A percentile compares a stretch with the other conserved stretches of the same genome.
These are phyloP conservation scores for Populus euphratica DNA, from an alignment of 345 rosid species.

Conservation along the genomic window DNA sequence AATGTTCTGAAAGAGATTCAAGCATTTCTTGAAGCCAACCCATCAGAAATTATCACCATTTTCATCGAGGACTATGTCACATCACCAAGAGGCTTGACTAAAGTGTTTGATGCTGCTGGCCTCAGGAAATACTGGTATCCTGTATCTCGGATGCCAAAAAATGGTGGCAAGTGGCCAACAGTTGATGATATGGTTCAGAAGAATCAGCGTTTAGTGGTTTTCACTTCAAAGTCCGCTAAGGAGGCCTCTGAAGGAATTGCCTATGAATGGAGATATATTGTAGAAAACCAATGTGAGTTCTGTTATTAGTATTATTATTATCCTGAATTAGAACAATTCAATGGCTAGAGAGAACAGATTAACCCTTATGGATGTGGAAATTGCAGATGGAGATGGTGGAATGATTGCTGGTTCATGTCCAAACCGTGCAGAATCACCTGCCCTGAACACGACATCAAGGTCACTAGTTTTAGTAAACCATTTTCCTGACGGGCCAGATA, in stretches of 20 bases:
- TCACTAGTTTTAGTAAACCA: constrained; percentile 20
- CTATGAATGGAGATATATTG: constrained; percentile 22
- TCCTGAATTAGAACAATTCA: not conserved
- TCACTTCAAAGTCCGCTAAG: constrained; percentile 27
- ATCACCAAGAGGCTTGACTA: constrained; percentile 24
- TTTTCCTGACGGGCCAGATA: constrained; percentile 16
- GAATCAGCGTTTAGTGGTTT: constrained; percentile 29
- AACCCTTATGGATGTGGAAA: not conserved
- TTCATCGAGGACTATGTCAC: constrained; percentile 30
- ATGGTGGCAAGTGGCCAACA: constrained; percentile 28
- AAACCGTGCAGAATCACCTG: constrained; percentile 23
- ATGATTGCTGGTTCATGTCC: constrained; percentile 26
- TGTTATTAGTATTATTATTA: too few species aligned
- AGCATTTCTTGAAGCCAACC: constrained; percentile 21
- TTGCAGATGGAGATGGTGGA: constrained; percentile 24
- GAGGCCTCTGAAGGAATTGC: constrained; percentile 36
- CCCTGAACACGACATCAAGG: constrained; percentile 17
- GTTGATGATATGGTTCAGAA: constrained; percentile 26
- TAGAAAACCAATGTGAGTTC: constrained; percentile 30
- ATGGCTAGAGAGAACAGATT: too few species aligned
- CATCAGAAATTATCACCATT: constrained; percentile 29
- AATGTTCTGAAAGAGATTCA: constrained; percentile 27
- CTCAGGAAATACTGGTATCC: constrained; percentile 32
- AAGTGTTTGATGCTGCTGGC: constrained; percentile 27
- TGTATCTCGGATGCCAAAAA: constrained; percentile 28